Conservation (phyloP, 2,329 filamentous ascomycete genomes). For the Verticillium albo-atrum region DNA sequence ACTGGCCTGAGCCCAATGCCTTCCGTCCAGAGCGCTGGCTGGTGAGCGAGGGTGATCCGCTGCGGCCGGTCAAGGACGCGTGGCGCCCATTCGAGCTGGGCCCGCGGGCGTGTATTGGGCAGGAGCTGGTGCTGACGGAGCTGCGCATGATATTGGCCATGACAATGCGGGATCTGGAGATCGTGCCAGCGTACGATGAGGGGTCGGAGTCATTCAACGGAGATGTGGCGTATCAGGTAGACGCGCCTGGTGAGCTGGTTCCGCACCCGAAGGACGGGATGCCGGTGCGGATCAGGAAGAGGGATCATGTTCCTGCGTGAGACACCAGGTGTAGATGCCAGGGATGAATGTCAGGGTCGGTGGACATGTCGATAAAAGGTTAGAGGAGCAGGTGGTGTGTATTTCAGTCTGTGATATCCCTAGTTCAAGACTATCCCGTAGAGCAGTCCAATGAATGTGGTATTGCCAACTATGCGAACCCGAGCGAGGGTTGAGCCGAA, state of each 20-base stretch:
- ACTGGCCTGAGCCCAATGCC: conserved; percentile 26
- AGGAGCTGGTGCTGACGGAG: conserved; percentile 50
- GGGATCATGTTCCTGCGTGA: not conserved
- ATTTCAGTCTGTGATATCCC: too few species aligned
- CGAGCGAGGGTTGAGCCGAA: too few species aligned
- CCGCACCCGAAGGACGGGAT: conserved; percentile 19
- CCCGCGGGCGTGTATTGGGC: conserved; percentile 49
- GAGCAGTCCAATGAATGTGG: too few species aligned
- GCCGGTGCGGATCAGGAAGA: conserved; percentile 11
- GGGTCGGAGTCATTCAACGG: conserved; percentile 25
- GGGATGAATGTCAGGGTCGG: not conserved
- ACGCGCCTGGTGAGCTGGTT: conserved; percentile 4
- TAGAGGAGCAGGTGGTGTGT: not conserved
- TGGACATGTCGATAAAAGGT: not conserved
- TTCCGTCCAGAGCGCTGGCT: conserved; percentile 41
- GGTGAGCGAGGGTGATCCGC: conserved; percentile 19
- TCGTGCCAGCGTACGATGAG: conserved; percentile 33
- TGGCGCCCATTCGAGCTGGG: conserved; percentile 53
- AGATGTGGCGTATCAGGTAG: conserved; percentile 22
- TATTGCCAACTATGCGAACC: too few species aligned
- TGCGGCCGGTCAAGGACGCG: conserved; percentile 34
- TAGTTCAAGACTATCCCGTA: too few species aligned
- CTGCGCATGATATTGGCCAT: conserved; percentile 44
- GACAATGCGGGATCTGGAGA: conserved; percentile 43
- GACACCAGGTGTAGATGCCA: too few species aligned